phyloP scores from a whole-genome alignment of 306 rosid genomes.

The Calophaca sinica region DNA sequence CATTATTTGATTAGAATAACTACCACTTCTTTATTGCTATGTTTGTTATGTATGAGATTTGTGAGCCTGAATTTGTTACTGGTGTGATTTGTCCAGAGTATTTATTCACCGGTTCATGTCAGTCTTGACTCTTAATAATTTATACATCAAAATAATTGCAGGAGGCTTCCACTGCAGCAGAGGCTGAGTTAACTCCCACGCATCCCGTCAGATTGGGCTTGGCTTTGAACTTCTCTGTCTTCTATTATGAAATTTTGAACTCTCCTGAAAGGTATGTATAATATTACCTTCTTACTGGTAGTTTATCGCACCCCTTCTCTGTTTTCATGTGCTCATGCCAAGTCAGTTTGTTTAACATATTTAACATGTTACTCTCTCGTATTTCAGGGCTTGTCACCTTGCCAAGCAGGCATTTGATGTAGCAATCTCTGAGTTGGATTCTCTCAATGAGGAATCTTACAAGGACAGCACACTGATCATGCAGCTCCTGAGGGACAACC shows the following conservation, averaged over 20 bases:
- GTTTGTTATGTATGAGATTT: conserved; percentile 17
- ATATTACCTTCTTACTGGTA: neutral
- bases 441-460: conserved; percentile 71
- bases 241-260: conserved; percentile 76
- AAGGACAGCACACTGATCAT: conserved; percentile 71
- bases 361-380: conserved; percentile 26
- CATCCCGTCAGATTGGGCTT: conserved; percentile 73
- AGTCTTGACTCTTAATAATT: conserved; percentile 9
- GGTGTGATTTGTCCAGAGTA: neutral
- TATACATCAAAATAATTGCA: conserved; percentile 40
- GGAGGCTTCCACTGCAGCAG: conserved; percentile 61
- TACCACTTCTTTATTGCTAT: neutral
- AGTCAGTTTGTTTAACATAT: conserved; percentile 6
- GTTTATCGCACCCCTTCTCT: neutral
- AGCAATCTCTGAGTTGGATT: conserved; percentile 72
- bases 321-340: conserved; percentile 1
- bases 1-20: neutral
- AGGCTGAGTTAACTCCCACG: conserved; percentile 66
- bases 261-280: conserved; percentile 70
- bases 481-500: conserved; percentile 83
- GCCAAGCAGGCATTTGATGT: conserved; percentile 79
- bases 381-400: conserved; percentile 67
- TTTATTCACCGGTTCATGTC: neutral
- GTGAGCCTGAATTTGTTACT: neutral
- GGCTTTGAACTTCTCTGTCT: conserved; percentile 78